phyloP scores from a whole-genome alignment of 108 stramenopile genomes.

The Epipyxis sp. region DNA sequence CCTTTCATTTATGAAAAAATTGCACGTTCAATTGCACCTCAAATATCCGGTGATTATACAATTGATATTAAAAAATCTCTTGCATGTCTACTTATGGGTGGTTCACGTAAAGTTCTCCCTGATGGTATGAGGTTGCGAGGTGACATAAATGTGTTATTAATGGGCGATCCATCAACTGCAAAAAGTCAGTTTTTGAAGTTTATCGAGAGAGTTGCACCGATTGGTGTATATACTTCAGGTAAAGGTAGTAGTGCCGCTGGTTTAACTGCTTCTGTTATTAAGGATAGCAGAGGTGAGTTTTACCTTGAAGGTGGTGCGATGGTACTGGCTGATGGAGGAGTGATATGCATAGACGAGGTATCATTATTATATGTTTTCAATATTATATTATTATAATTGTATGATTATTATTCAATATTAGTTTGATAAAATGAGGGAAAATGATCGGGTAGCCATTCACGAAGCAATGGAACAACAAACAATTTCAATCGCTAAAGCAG shows the following conservation, averaged over 20 bases:
- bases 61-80: constrained; percentile 95
- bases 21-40: constrained; percentile 77
- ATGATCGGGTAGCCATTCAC: constrained; percentile 96
- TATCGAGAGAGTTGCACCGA: constrained; percentile 80
- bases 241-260: constrained; percentile 97
- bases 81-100: constrained; percentile 83
- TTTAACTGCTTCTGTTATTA: constrained; percentile 84
- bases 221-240: constrained; percentile 97
- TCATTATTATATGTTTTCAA: too few species aligned
- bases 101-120: constrained; percentile 77
- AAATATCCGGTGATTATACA: constrained; percentile 90
- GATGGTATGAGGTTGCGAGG: constrained; percentile 92
- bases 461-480: constrained; percentile 99
- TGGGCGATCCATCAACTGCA: constrained; percentile 96
- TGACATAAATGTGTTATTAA: constrained; percentile 93
- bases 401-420: too few species aligned
- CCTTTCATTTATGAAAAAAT: constrained; percentile 85
- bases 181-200: constrained; percentile 95
- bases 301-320: constrained; percentile 98
- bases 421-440: constrained; percentile 77
- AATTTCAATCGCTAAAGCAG: constrained; percentile 88
- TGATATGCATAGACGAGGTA: constrained; percentile 98
- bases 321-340: constrained; percentile 98
- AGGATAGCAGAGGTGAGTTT: constrained; percentile 86
- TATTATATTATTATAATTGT: not conserved